Evolutionary conservation across 1,284 basidiomycete species (phyloP).

Genomic region (Chalciporus sp.): DNA sequence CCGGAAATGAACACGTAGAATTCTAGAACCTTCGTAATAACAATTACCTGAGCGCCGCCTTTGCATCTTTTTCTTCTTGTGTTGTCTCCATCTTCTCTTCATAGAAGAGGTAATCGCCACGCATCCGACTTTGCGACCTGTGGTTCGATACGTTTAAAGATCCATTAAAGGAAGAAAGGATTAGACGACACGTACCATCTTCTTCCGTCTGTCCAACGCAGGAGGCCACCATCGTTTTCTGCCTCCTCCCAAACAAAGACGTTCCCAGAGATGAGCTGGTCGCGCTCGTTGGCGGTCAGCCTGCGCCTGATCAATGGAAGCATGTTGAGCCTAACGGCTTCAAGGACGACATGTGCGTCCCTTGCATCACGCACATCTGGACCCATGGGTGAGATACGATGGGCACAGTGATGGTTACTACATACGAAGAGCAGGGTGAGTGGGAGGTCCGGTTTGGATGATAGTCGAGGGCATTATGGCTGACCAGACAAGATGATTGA

Average conservation of each 20-base stretch:
- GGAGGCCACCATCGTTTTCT: constrained; percentile 72
- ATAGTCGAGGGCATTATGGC: constrained; percentile 18
- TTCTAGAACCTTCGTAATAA: constrained; percentile 4
- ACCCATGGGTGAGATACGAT: constrained; percentile 13
- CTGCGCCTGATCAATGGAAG: constrained; percentile 72
- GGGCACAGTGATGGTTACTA: constrained; percentile 9
- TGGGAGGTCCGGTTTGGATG: constrained; percentile 35
- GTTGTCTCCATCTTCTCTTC: constrained; percentile 79
- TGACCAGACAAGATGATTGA: constrained; percentile 5
- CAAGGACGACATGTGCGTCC: constrained; percentile 69
- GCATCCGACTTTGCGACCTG: constrained; percentile 81
- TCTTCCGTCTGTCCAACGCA: constrained; percentile 78
- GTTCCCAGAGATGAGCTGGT: constrained; percentile 67
- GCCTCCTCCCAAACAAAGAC: constrained; percentile 85
- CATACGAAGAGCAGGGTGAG: constrained; percentile 63
- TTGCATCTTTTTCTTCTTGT: constrained; percentile 71
- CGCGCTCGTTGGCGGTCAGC: constrained; percentile 65
- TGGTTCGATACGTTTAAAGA: constrained; percentile 2
- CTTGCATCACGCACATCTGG: constrained; percentile 73
- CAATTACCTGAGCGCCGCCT: constrained; percentile 66
- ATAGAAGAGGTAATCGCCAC: constrained; percentile 78
- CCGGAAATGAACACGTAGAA: constrained; percentile 13
- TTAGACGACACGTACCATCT: constrained; percentile 52
- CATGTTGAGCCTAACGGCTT: constrained; percentile 70
- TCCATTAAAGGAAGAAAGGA: background rate